These are phyloP conservation scores for Populus tomentosa DNA, from an alignment of 441 rosid species.

Conservation along the genomic window DNA sequence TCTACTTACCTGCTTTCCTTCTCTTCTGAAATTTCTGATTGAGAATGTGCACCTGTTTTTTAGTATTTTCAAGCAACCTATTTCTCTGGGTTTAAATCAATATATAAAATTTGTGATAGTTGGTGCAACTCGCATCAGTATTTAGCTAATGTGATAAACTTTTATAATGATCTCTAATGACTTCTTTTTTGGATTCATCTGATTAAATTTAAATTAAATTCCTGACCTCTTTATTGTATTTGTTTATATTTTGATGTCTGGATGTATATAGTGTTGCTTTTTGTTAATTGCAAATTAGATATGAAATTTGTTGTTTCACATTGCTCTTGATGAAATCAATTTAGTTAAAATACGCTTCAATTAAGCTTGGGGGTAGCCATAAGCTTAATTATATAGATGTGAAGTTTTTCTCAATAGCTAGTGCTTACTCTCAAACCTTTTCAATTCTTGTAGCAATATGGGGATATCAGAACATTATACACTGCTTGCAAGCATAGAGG, in stretches of 20 bases:
- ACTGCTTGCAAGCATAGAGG: slow-evolving; percentile 94
- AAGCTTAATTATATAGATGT: neutral
- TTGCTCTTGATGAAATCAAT: neutral
- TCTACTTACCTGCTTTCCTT: no score
- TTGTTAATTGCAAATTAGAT: neutral
- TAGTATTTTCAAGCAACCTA: no score
- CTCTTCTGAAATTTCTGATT: no score
- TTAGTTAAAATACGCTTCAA: no score
- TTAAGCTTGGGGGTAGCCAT: neutral
- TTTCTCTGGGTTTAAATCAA: no score
- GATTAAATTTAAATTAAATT: no score
- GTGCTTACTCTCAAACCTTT: slow-evolving; percentile 20
- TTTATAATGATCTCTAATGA: neutral
- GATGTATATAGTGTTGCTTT: neutral
- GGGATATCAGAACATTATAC: slow-evolving; percentile 82
- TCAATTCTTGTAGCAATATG: slow-evolving; percentile 58
- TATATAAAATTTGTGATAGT: no score
- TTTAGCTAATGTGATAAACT: neutral
- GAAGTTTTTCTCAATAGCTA: neutral
- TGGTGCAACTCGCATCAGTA: no score
- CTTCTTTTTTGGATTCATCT: neutral
- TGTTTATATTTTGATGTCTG: neutral
- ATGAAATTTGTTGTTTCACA: neutral
- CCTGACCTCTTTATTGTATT: neutral
- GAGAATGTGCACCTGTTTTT: no score